Base-by-base conservation (phyloP, 2,329 filamentous ascomycete species). In the Grosmannia serpens region DNA sequence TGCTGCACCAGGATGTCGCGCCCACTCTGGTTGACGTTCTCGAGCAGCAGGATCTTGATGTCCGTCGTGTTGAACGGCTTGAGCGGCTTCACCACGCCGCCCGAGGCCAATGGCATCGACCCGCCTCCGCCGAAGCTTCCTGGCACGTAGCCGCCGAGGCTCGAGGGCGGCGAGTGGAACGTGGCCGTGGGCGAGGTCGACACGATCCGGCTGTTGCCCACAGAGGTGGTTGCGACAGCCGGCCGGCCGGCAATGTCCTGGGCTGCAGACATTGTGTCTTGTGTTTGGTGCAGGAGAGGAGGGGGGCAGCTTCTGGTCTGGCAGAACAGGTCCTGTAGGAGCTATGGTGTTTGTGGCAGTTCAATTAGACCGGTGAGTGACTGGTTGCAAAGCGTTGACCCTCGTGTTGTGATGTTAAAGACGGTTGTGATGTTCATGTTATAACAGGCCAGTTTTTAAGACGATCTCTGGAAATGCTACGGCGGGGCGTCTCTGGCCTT, bases 51-150 rank as follows among this genome's bases (percentile, higher is more conserved):
- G 59, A 99, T 95, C 77, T 96, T 97, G 75, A 99, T 91, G 70
- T 97, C 92, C 69, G 92, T 85, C 26, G 91, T 94, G 70, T 92
- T 87, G 75, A 99, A 99, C 20, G 94, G 94, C 77, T 96, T 96
- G 65, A 99, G 77, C 65, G 87, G 87, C 75, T 96, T 96, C 11
- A 76, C 69, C 50, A 75, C 50, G 38, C 60, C 51, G 59, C 60
- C 53, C 64, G 73, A 74, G 60, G 66, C 70, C 75, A 62, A 74
- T 73, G 26, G 58, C 58, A 58, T 1, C 26, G 11, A 11, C 3
- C 4, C 44, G 55, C 59, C 56, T 53, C 55, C 24, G 26, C 50
- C 9, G 26, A 24, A 27, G 41, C 56, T 49, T 22, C 76, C 58
- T 8, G 58, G 10, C 24, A 55, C 33, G 54, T 59, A 60, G 69